Base-by-base conservation (phyloP, 2,329 filamentous ascomycete species). In the Volutella citrinella region DNA sequence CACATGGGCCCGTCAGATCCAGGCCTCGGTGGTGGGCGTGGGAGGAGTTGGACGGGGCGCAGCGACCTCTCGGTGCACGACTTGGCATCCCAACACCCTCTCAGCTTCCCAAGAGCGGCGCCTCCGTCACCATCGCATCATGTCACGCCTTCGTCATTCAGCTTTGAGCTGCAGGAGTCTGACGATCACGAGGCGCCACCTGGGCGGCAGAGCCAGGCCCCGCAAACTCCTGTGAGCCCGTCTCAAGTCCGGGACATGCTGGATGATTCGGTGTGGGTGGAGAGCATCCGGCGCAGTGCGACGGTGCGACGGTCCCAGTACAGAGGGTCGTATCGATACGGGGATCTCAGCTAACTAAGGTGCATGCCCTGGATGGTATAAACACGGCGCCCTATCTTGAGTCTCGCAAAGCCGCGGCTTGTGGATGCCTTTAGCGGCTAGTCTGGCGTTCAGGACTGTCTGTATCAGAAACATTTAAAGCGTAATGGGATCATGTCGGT, bases 261-360 rank as follows among this genome's bases (percentile, higher is more conserved):
- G 34, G 87, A 93, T 53, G 86, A 91, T 54, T 93, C 87, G 13
- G 83, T 86, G 12, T 97, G 91, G 91, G 87, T 91, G 32, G 87
- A 95, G 64, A 95, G 87, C 68, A 89, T 96, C 46, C 75, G 89
- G 45, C 76, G 88, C 43, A 95, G 88, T 65, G 88, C 93, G 49
- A 95, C 89, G 33, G 75, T 74, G 33, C 66, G 67, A 32, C 68
- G 64, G 46, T 65, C 67, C 28, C 45, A 51, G 11, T 59, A 66
- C 16, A 52, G 57, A 31, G 56, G 55, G 23, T 59, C 62, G 34
- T 54, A 56, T 23, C 49, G 55, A 28, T 57, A 59, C 19, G 54
- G 51, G 11, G 55, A 55, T 32, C 38, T 54, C 17, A 45, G 43
- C 19, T 57, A 38, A 50, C 30, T 20, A 25, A n/a, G n/a, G n/a